Conservation (phyloP, 208 protist genomes). For the Herpetomonas samuelpessoai region DNA sequence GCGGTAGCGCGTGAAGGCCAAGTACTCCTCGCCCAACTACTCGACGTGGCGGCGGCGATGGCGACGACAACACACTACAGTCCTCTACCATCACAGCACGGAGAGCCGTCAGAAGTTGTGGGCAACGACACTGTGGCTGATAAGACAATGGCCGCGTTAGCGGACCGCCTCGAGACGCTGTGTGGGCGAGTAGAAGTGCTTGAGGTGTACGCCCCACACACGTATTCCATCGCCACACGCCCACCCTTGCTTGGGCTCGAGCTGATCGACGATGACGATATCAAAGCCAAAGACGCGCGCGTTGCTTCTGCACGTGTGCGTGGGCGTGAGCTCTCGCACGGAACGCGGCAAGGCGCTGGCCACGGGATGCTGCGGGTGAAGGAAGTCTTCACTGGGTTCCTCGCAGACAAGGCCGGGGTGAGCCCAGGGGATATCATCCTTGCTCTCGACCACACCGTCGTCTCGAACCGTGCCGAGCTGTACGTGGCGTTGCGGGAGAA, state of each 20-base stretch:
- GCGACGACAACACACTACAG: no score
- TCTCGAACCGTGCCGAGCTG: slow-evolving; percentile 47
- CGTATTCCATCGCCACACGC: slow-evolving; percentile 32
- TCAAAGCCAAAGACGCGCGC: slow-evolving; percentile 3
- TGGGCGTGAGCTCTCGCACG: no score
- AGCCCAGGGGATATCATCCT: slow-evolving; percentile 47
- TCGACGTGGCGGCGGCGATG: no score
- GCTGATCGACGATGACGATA: slow-evolving; percentile 32
- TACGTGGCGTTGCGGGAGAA: slow-evolving; percentile 49
- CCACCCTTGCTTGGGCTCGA: slow-evolving; percentile 62
- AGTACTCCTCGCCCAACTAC: no score
- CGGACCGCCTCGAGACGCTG: slow-evolving; percentile 15
- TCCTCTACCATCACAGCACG: no score
- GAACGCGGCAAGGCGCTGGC: no score
- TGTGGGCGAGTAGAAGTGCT: slow-evolving; percentile 47
- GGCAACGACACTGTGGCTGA: no score
- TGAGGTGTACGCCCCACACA: slow-evolving; percentile 67
- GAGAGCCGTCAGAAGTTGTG: no score
- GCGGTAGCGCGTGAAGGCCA: no score
- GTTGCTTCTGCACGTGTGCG: background rate
- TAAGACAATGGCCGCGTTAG: background rate
- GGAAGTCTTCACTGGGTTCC: slow-evolving; percentile 45
- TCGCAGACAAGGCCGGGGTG: slow-evolving; percentile 41
- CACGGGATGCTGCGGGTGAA: slow-evolving; percentile 35
- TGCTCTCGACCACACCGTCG: slow-evolving; percentile 31